Conservation (phyloP, 2,329 filamentous ascomycete species). For the Penicillium sp. region DNA sequence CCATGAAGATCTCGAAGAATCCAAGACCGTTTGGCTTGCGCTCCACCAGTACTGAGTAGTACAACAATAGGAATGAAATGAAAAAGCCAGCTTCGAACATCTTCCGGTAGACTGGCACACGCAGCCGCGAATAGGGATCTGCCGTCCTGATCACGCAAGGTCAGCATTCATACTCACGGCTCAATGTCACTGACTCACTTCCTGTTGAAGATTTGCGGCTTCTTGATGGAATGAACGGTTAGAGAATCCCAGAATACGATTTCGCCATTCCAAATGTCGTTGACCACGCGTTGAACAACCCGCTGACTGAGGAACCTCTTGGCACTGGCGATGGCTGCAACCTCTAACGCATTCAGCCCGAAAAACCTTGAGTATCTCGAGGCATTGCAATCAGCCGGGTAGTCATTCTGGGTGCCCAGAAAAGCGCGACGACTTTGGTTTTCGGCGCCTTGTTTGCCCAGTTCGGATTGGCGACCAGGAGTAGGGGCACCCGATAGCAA, state of each 20-base stretch:
- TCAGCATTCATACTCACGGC: constrained; percentile 26
- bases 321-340: constrained; percentile 76
- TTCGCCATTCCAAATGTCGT: constrained; percentile 81
- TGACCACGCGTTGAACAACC: constrained; percentile 79
- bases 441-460: constrained; percentile 45
- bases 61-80: constrained; percentile 71
- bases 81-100: constrained; percentile 84
- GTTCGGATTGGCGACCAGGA: constrained; percentile 29
- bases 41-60: constrained; percentile 82
- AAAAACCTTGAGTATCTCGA: constrained; percentile 69
- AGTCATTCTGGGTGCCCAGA: constrained; percentile 45
- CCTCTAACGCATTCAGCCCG: constrained; percentile 82
- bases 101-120: constrained; percentile 83
- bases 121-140: constrained; percentile 72
- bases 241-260: constrained; percentile 85
- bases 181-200: constrained; percentile 31
- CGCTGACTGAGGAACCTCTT: constrained; percentile 83
- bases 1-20: constrained; percentile 69
- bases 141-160: constrained; percentile 46
- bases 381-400: constrained; percentile 54
- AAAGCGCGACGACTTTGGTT: constrained; percentile 15
- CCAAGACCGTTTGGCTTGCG: constrained; percentile 68
- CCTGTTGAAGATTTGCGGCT: constrained; percentile 73
- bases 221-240: constrained; percentile 72
- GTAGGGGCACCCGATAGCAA: constrained; percentile 30